Evolutionary conservation across 2,329 filamentous ascomycete genomes (phyloP).

Genomic region (Cladosporium colombiae): DNA sequence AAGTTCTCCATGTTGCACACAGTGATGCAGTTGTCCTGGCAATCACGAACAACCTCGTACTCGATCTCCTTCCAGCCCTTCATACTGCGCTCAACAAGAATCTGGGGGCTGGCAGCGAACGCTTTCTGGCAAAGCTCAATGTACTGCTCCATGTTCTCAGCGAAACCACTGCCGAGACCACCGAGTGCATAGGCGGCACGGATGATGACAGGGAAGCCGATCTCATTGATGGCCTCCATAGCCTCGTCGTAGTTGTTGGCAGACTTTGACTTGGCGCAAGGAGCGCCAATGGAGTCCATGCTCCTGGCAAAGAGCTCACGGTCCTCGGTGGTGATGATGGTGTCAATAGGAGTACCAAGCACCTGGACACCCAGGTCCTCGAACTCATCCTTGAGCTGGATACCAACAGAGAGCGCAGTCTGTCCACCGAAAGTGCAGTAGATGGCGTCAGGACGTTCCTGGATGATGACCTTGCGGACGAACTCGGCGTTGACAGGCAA

Average conservation of each 20-base stretch:
- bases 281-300: constrained; percentile 98
- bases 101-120: constrained; percentile 91
- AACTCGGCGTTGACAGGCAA: constrained; percentile 95
- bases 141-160: constrained; percentile 80
- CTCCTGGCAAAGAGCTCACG: constrained; percentile 95
- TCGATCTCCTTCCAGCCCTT: constrained; percentile 99
- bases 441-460: constrained; percentile 93
- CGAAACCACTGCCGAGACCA: constrained; percentile 93
- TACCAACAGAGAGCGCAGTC: constrained; percentile 94
- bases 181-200: constrained; percentile 94
- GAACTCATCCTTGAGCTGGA: constrained; percentile 96
- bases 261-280: constrained; percentile 95
- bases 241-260: constrained; percentile 88
- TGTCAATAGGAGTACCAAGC: constrained; percentile 93
- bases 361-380: constrained; percentile 89
- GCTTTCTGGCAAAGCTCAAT: constrained; percentile 90
- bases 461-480: constrained; percentile 93
- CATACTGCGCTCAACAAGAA: constrained; percentile 97
- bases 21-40: constrained; percentile 96
- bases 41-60: constrained; percentile 96
- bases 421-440: constrained; percentile 98
- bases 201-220: constrained; percentile 96
- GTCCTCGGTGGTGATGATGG: constrained; percentile 98
- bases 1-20: constrained; percentile 99
- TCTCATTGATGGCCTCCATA: constrained; percentile 80